Conservation (phyloP, 331 rosid genomes). For the Malus hybrid region DNA sequence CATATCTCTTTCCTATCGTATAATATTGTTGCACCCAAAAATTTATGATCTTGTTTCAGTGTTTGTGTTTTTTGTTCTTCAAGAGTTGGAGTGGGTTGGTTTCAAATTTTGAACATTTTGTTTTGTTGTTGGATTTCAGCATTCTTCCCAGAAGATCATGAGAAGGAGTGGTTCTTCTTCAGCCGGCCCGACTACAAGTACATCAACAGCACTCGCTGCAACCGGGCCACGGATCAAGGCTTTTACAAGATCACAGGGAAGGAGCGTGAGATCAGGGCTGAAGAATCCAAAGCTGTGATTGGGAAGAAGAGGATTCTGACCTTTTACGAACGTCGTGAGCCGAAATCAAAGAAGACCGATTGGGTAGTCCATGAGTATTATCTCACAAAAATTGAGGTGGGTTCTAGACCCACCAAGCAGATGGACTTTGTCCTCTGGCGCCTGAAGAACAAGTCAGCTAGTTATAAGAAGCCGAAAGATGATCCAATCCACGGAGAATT, state of each 20-base stretch:
- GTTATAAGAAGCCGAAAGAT: background rate
- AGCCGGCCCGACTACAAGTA: conserved; percentile 24
- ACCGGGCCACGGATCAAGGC: conserved; percentile 26
- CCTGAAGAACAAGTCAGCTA: background rate
- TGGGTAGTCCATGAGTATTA: conserved; percentile 2
- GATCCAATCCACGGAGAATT: background rate
- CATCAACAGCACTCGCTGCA: conserved; percentile 15
- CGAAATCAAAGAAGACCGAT: too few relatives aligned
- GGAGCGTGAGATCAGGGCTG: too few relatives aligned
- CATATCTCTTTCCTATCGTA: too few relatives aligned
- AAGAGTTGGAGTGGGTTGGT: too few relatives aligned
- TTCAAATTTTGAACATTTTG: background rate
- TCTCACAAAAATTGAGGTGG: background rate
- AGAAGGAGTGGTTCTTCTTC: conserved; percentile 38
- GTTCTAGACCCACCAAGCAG: background rate
- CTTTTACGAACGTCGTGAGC: too few relatives aligned
- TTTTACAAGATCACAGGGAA: too few relatives aligned
- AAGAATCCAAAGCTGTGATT: too few relatives aligned
- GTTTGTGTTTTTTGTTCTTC: too few relatives aligned
- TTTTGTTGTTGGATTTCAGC: background rate
- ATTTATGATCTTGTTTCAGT: too few relatives aligned
- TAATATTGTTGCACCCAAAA: too few relatives aligned
- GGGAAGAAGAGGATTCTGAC: too few relatives aligned
- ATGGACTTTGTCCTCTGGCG: conserved; percentile 3
- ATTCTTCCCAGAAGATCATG: background rate